phyloP scores from a whole-genome alignment of 2,329 filamentous ascomycete species.

The Aspergillus tamarii region DNA sequence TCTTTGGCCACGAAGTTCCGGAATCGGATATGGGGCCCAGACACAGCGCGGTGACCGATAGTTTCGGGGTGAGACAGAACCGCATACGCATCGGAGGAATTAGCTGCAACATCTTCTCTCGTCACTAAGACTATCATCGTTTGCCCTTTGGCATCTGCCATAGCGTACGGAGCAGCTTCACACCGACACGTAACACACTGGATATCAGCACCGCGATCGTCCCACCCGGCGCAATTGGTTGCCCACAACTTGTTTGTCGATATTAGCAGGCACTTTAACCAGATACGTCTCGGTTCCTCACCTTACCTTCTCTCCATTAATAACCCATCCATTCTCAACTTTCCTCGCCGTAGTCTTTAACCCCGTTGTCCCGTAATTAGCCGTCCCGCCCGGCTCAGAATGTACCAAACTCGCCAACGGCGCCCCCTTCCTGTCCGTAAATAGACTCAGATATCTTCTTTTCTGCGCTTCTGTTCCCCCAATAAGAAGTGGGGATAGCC shows the following conservation, averaged over 20 bases:
- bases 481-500: slow-evolving; percentile 55
- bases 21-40: slow-evolving; percentile 51
- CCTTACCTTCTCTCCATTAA: slow-evolving; percentile 51
- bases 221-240: slow-evolving; percentile 59
- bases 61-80: slow-evolving; percentile 52
- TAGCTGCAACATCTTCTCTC: slow-evolving; percentile 51
- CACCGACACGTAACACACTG: slow-evolving; percentile 57
- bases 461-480: slow-evolving; percentile 39
- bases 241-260: slow-evolving; percentile 56
- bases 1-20: neutral
- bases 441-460: slow-evolving; percentile 49
- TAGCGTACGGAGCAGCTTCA: slow-evolving; percentile 7
- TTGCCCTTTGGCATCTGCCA: slow-evolving; percentile 12
- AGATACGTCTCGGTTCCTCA: no score
- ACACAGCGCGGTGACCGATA: slow-evolving; percentile 53
- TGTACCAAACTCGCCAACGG: slow-evolving; percentile 57
- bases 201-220: slow-evolving; percentile 55
- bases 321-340: slow-evolving; percentile 56
- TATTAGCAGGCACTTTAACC: no score
- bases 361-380: slow-evolving; percentile 54
- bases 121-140: slow-evolving; percentile 56
- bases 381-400: slow-evolving; percentile 55
- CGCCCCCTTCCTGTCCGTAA: slow-evolving; percentile 48
- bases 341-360: slow-evolving; percentile 53
- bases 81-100: slow-evolving; percentile 46